Evolutionary conservation across 345 rosid species (phyloP).

Genomic region (Brassica nigra): DNA sequence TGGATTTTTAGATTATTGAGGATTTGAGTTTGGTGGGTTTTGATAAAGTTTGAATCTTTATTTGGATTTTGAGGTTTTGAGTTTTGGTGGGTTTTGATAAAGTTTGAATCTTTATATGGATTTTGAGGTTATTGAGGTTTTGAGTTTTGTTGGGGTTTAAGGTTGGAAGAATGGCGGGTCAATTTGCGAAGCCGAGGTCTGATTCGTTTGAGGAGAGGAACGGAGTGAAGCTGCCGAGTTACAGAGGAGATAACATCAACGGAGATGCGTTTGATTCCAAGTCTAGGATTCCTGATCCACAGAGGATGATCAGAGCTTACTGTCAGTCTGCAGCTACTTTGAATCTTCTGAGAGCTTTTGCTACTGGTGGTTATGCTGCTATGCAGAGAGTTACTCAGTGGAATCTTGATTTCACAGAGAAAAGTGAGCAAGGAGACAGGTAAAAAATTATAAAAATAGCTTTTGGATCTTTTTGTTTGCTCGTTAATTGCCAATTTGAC

Average conservation of each 20-base stretch:
- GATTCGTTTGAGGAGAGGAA: constrained; percentile 63
- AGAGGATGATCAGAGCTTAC: constrained; percentile 74
- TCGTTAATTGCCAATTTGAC: not conserved
- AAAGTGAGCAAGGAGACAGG: constrained; percentile 79
- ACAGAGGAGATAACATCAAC: constrained; percentile 73
- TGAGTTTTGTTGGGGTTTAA: not conserved
- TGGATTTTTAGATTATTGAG: constrained; percentile 27
- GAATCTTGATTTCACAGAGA: constrained; percentile 74
- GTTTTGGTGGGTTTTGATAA: not conserved
- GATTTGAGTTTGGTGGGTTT: not conserved
- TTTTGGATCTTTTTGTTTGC: not conserved
- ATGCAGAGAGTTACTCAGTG: constrained; percentile 85
- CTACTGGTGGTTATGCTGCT: constrained; percentile 83
- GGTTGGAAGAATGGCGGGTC: constrained; percentile 87
- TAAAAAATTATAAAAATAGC: not conserved
- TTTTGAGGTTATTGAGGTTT: not conserved
- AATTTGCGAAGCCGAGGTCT: constrained; percentile 77
- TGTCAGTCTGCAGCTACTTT: constrained; percentile 78
- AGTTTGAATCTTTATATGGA: constrained; percentile 47
- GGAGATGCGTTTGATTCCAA: constrained; percentile 66
- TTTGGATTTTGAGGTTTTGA: not conserved
- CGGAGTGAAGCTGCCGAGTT: constrained; percentile 72
- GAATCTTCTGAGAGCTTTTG: constrained; percentile 76
- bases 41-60: not conserved
- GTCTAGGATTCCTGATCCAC: constrained; percentile 67